Percentiles rank a stretch among this genome's conserved stretches.
Conservation (phyloP, 2,329 filamentous ascomycete genomes). For the Hypoxylon sp. region DNA sequence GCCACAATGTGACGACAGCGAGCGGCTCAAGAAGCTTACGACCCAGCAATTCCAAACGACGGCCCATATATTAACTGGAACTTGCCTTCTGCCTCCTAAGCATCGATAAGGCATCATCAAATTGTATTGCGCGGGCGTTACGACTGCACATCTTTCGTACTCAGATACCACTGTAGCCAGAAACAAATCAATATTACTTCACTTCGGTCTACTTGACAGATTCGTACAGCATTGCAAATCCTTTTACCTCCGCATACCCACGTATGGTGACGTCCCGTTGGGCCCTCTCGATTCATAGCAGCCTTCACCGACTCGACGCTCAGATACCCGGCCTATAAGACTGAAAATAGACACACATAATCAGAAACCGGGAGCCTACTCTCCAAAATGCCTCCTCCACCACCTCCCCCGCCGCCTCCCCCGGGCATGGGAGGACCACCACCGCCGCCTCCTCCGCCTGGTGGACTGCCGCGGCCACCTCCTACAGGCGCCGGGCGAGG, state of each 20-base stretch:
- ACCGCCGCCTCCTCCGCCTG: slow-evolving; percentile 72
- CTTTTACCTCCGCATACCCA: slow-evolving; percentile 18
- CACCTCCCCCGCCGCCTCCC: slow-evolving; percentile 78
- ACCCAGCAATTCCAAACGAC: slow-evolving; percentile 23
- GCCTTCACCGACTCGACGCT: slow-evolving; percentile 9
- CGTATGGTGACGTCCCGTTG: slow-evolving; percentile 31
- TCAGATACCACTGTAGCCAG: slow-evolving; percentile 12
- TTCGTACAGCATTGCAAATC: slow-evolving; percentile 16
- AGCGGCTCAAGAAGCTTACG: slow-evolving; percentile 28
- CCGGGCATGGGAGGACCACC: slow-evolving; percentile 69
- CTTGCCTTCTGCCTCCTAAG: slow-evolving; percentile 19
- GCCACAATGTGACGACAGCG: slow-evolving; percentile 42
- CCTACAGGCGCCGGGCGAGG: slow-evolving; percentile 70
- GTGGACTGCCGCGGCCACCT: slow-evolving; percentile 69
- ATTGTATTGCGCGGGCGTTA: slow-evolving; percentile 22
- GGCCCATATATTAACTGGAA: slow-evolving; percentile 18
- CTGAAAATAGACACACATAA: background rate
- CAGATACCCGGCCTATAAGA: slow-evolving; percentile 2
- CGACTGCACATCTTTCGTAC: slow-evolving; percentile 4
- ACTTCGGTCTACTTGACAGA: slow-evolving; percentile 4
- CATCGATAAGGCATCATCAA: slow-evolving; percentile 31
- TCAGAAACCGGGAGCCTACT: slow-evolving; percentile 5
- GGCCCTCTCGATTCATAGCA: slow-evolving; percentile 7
- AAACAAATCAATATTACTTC: slow-evolving; percentile 20
- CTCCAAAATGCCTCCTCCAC: slow-evolving; percentile 67